Evolutionary conservation across 805 yeast genomes (phyloP).

Genomic region (Kazachstania taianensis): DNA sequence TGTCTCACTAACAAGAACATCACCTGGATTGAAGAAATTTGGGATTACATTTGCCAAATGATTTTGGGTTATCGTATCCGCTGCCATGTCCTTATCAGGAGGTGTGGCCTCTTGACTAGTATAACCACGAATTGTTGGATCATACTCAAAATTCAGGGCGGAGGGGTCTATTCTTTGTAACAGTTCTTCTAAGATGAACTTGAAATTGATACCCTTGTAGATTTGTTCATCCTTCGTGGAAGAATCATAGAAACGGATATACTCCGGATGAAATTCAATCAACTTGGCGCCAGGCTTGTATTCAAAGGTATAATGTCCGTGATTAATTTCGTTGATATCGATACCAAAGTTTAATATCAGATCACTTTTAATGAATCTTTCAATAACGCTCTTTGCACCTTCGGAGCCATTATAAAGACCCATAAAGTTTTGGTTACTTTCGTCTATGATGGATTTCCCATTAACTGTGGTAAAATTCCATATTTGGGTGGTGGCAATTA

Average conservation of each 20-base stretch:
- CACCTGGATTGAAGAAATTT: constrained; percentile 45
- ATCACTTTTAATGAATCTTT: constrained; percentile 49
- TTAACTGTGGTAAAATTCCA: constrained; percentile 51
- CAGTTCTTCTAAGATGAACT: constrained; percentile 40
- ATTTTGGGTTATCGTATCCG: constrained; percentile 37
- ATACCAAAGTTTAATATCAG: constrained; percentile 63
- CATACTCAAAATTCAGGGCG: constrained; percentile 16
- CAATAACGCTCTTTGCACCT: constrained; percentile 39
- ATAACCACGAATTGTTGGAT: constrained; percentile 14
- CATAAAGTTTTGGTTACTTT: constrained; percentile 48
- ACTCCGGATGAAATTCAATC: constrained; percentile 44
- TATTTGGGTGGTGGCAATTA: constrained; percentile 37
- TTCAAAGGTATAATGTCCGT: constrained; percentile 51
- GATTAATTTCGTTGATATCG: constrained; percentile 54
- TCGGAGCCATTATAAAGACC: constrained; percentile 66
- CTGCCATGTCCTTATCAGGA: constrained; percentile 5
- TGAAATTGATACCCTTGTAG: constrained; percentile 37
- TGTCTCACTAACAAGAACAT: constrained; percentile 69
- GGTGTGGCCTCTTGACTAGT: constrained; percentile 15
- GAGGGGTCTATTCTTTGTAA: constrained; percentile 29
- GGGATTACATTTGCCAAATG: constrained; percentile 34
- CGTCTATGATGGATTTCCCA: constrained; percentile 71
- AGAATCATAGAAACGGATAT: constrained; percentile 37
- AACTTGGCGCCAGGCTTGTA: constrained; percentile 34
- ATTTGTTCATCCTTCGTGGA: constrained; percentile 13